Evolutionary conservation across 2,329 filamentous ascomycete genomes (phyloP), one percentile per base, ranked within the genome.

Genomic region (Microcyclosporella mali): DNA sequence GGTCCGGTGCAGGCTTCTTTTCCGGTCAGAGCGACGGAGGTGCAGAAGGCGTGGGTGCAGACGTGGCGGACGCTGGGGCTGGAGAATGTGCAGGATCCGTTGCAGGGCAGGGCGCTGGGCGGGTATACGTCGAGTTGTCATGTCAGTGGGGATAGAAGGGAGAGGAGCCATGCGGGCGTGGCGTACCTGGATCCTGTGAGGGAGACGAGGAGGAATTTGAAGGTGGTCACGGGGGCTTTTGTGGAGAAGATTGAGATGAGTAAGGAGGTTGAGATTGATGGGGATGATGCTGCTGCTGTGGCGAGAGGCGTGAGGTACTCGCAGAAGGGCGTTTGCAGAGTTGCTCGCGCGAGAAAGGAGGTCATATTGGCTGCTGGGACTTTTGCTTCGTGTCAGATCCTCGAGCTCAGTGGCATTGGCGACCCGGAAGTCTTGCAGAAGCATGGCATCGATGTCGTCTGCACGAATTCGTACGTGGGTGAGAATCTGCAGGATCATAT

Each of bases 381-480:
- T 27, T 62, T 75, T 29, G 70, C 72, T 54, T 78, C 74, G 9
- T 79, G 72, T 3, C 77, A 74, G 57, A 63, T 78, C 10, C 70
- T 76, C 14, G 79, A 83, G 49, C 65, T 81, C 2, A 81, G 77
- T 0, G 79, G 79, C 0, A 68, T 84, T 25, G 80, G 80, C 2
- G 21, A 16, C 33, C 45, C 32, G 21, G n/a, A 19, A 4, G 36
- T 49, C 7, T 30, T 49, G 18, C 32, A 33, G 7, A 19, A 21
- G 12, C 30, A 32, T 6, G 43, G 47, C n/a, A 65, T 75, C 14
- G 11, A 30, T 12, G 16, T 32, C n/a, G 18, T 35, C 18, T 34
- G 52, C 6, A 40, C 51, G 12, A 50, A 52, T 17, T 33, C 46
- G 3, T 45, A 51, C 12, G 53, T 60, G 11, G 55, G 59, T 10